Base-by-base conservation (phyloP, 2,329 filamentous ascomycete genomes). In the Alternaria dauci region DNA sequence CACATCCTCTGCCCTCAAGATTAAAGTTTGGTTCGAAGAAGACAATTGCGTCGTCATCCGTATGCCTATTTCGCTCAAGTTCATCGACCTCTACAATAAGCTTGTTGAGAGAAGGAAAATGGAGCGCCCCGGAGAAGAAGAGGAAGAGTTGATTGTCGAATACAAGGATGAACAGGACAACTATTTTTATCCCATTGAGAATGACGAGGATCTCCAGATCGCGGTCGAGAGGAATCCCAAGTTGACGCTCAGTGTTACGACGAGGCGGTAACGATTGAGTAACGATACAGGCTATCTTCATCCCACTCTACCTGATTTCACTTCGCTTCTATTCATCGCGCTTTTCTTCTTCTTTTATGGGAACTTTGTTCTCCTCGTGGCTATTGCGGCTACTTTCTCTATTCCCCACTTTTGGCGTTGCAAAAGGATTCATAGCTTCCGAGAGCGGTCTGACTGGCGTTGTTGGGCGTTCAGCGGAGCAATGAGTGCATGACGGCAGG, bases 11-110 rank as follows among this genome's bases (percentile, higher is more conserved):
- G 78, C 80, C 2, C 73, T 97, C 82, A 98, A 97, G 79, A 91
- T 98, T 76, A 98, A 98, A 81, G 90, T 97, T 55, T 95, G 92
- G 81, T 97, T 93, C 81, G 91, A 94, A 59, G 77, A 81, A 67
- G 91, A 94, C 62, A 94, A 97, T 68, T 88, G 96, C 58, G 94
- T 97, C 68, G 91, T 95, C 44, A 93, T 99, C 71, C 89, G 94
- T 34, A 92, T 98, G 56, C 91, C 94, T 0, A 86, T 86, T 1
- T 91, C 96, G 55, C 93, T 96, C 71, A 86, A 86, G 55, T 95
- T 90, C 78, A 83, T 87, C 54, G 90, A 93, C 62, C 85, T 99
- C 8, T 90, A 90, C 70, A 90, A 93, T 67, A 96, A 95, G 80
- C 88, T 98, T 61, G 86, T 88, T 51, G 93, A 97, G 70, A 87